Evolutionary conservation across 495 filamentous ascomycete genomes (phyloP).

Genomic region (Aspergillus homomorphus): DNA sequence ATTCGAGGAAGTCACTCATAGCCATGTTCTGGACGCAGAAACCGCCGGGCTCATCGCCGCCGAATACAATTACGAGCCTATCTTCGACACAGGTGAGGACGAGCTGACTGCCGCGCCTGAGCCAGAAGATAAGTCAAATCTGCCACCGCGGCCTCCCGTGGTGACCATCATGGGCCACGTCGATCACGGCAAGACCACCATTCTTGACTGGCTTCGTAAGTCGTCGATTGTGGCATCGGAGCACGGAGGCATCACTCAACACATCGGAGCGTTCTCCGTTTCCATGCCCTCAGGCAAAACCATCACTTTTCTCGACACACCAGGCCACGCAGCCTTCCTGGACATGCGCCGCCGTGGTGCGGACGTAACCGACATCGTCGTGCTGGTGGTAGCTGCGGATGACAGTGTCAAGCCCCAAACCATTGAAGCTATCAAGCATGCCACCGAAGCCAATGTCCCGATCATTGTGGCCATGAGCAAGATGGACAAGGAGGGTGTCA

Average conservation of each 20-base stretch:
- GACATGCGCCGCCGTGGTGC: constrained; percentile 95
- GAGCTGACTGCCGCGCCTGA: constrained; percentile 71
- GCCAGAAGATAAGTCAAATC: constrained; percentile 63
- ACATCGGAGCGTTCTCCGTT: constrained; percentile 98
- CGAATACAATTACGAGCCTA: constrained; percentile 91
- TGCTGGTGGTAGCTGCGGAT: constrained; percentile 94
- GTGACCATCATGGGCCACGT: constrained; percentile 99
- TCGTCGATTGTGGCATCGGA: constrained; percentile 87
- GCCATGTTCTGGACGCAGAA: constrained; percentile 84
- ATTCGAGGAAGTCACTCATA: constrained; percentile 75
- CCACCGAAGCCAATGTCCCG: constrained; percentile 82
- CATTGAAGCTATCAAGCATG: constrained; percentile 93
- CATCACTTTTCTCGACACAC: constrained; percentile 97
- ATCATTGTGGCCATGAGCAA: constrained; percentile 99
- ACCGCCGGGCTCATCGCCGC: constrained; percentile 85
- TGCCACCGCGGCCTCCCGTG: constrained; percentile 81
- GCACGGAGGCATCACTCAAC: constrained; percentile 97
- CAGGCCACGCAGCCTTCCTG: constrained; percentile 92
- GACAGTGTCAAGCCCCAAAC: constrained; percentile 98
- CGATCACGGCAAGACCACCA: constrained; percentile 97
- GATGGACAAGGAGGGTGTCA: constrained; percentile 79
- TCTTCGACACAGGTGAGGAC: constrained; percentile 64
- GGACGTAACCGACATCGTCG: constrained; percentile 93
- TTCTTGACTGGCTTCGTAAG: constrained; percentile 91
- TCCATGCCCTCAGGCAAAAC: constrained; percentile 76